Evolutionary conservation across 2,329 filamentous ascomycete genomes (phyloP).

Genomic region (Thelonectria blattea): DNA sequence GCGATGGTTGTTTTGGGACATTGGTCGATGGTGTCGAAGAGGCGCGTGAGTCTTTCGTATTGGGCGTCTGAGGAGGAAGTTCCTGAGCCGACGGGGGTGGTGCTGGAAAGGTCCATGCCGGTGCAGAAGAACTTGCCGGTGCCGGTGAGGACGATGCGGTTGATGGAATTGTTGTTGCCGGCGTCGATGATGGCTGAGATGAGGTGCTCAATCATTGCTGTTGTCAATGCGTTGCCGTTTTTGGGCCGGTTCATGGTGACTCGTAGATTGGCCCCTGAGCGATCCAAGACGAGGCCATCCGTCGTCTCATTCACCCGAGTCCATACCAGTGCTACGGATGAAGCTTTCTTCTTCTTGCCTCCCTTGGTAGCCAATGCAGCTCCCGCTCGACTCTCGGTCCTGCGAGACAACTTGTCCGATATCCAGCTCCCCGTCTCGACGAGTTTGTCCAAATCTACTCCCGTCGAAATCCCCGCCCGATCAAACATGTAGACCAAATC

Average conservation of each 20-base stretch:
- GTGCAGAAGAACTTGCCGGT: constrained; percentile 48
- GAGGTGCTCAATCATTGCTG: constrained; percentile 43
- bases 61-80: constrained; percentile 16
- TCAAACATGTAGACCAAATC: constrained; percentile 21
- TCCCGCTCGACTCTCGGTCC: constrained; percentile 56
- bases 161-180: constrained; percentile 36
- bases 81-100: constrained; percentile 10
- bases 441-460: constrained; percentile 59
- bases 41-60: constrained; percentile 36
- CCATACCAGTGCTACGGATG: constrained; percentile 9
- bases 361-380: constrained; percentile 42
- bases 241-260: constrained; percentile 42
- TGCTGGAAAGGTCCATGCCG: constrained; percentile 46
- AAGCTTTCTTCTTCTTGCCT: not conserved
- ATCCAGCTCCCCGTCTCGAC: constrained; percentile 66
- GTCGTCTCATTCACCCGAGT: constrained; percentile 5
- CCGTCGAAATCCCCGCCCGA: constrained; percentile 35
- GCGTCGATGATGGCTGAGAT: constrained; percentile 37
- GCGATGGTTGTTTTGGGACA: constrained; percentile 50
- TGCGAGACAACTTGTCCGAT: constrained; percentile 53
- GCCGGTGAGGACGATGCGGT: constrained; percentile 45
- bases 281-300: constrained; percentile 36
- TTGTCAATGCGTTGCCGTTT: constrained; percentile 49
- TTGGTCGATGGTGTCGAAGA: constrained; percentile 46
- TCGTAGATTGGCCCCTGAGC: constrained; percentile 37